These are phyloP conservation scores for Peronospora tabacina DNA, from an alignment of 352 stramenopile genomes.

Conservation along the genomic window DNA sequence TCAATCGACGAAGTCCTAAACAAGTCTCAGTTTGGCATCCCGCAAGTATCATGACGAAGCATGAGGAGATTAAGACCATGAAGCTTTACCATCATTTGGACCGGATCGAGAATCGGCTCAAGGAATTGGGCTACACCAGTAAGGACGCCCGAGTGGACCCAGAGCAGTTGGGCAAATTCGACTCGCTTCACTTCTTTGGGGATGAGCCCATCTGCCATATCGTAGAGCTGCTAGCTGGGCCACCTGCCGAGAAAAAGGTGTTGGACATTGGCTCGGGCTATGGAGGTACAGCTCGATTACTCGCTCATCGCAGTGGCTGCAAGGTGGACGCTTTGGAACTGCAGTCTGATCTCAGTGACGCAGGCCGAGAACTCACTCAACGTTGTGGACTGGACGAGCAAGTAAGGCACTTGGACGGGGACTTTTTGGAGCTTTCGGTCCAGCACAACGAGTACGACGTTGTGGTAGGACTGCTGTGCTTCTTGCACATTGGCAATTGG, in stretches of 20 bases:
- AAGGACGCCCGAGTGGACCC: slow-evolving; percentile 30
- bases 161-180: slow-evolving; percentile 42
- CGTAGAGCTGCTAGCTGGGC: slow-evolving; percentile 28
- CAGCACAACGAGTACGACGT: slow-evolving; percentile 37
- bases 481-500: slow-evolving; percentile 72
- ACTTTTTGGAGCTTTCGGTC: slow-evolving; percentile 48
- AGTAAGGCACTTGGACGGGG: slow-evolving; percentile 50
- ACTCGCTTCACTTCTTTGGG: slow-evolving; percentile 60
- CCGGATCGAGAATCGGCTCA: slow-evolving; percentile 65
- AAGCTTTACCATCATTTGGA: slow-evolving; percentile 80
- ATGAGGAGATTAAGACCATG: slow-evolving; percentile 84
- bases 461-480: slow-evolving; percentile 61
- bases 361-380: slow-evolving; percentile 48
- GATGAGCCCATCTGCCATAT: slow-evolving; percentile 52
- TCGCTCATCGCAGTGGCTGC: slow-evolving; percentile 62
- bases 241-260: slow-evolving; percentile 31
- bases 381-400: slow-evolving; percentile 40
- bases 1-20: neutral
- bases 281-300: slow-evolving; percentile 78
- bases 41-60: slow-evolving; percentile 12
- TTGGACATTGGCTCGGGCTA: slow-evolving; percentile 88
- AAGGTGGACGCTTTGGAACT: slow-evolving; percentile 69
- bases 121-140: slow-evolving; percentile 20
- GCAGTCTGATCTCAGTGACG: slow-evolving; percentile 60
- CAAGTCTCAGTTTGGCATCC: neutral